A percentile compares a stretch with the other conserved stretches of the same genome.
These are phyloP conservation scores for Boletus fagicola DNA, from an alignment of 768 basidiomycete genomes.

Conservation along the genomic window DNA sequence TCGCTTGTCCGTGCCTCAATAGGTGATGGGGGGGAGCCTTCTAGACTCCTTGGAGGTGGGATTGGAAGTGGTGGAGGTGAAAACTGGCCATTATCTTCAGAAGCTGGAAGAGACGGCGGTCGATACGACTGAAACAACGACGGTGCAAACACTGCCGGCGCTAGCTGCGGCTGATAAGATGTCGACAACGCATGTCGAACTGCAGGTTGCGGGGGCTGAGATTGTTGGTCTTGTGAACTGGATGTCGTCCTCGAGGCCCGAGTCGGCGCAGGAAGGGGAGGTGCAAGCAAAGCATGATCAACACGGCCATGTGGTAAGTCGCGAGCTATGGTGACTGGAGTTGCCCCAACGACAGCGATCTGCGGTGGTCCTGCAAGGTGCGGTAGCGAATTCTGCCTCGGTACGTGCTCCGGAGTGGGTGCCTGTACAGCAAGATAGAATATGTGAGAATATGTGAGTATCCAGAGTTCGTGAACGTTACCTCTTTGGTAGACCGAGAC, in stretches of 20 bases:
- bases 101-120: slow-evolving; percentile 18
- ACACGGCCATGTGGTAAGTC: slow-evolving; percentile 27
- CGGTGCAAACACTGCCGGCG: slow-evolving; percentile 12
- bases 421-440: slow-evolving; percentile 10
- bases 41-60: slow-evolving; percentile 27
- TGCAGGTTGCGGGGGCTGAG: slow-evolving; percentile 13
- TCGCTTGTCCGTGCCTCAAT: slow-evolving; percentile 28
- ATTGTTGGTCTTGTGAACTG: slow-evolving; percentile 21
- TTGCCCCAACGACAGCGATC: slow-evolving; percentile 33
- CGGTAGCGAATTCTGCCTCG: slow-evolving; percentile 9
- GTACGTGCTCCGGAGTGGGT: slow-evolving; percentile 21
- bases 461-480: slow-evolving; percentile 2
- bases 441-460: slow-evolving; percentile 9
- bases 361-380: slow-evolving; percentile 25
- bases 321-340: slow-evolving; percentile 17
- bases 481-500: slow-evolving; percentile 26
- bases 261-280: slow-evolving; percentile 29
- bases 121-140: slow-evolving; percentile 27
- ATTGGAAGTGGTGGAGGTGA: slow-evolving; percentile 32
- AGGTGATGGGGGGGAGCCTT: slow-evolving; percentile 19
- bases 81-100: slow-evolving; percentile 19
- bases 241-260: slow-evolving; percentile 25
- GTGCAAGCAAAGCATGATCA: slow-evolving; percentile 26
- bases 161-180: slow-evolving; percentile 18
- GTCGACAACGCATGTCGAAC: slow-evolving; percentile 8